These are phyloP conservation scores for Xylaria polymorpha DNA, from an alignment of 2,329 filamentous ascomycete genomes.

Conservation along the genomic window DNA sequence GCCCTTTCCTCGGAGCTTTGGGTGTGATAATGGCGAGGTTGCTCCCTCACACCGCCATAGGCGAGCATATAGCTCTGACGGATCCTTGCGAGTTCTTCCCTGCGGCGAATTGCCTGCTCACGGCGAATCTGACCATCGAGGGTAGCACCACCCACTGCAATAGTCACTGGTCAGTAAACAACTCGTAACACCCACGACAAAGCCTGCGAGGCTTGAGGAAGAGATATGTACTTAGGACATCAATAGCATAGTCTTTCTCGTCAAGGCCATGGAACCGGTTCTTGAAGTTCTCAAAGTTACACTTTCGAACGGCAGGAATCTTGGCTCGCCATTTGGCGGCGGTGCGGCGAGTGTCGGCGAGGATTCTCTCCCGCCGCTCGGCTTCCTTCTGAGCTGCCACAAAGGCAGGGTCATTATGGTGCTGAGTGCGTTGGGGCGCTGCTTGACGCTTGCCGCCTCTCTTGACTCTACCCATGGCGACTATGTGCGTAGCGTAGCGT, in stretches of 20 bases:
- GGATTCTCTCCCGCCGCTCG: slow-evolving; percentile 53
- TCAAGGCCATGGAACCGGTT: slow-evolving; percentile 54
- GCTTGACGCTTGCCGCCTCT: slow-evolving; percentile 12
- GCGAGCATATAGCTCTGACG: slow-evolving; percentile 49
- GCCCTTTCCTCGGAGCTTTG: slow-evolving; percentile 39
- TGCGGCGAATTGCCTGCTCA: slow-evolving; percentile 52
- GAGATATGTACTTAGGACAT: slow-evolving; percentile 49
- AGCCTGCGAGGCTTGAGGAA: background rate
- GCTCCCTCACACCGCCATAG: slow-evolving; percentile 36
- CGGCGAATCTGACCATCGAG: slow-evolving; percentile 55
- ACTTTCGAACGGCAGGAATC: slow-evolving; percentile 55
- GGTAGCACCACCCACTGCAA: slow-evolving; percentile 47
- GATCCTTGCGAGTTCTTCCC: slow-evolving; percentile 52
- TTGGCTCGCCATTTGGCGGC: slow-evolving; percentile 56
- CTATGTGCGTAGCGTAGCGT: background rate
- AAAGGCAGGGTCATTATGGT: slow-evolving; percentile 47
- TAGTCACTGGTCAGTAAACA: slow-evolving; percentile 1
- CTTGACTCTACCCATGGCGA: slow-evolving; percentile 34
- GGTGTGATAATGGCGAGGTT: slow-evolving; percentile 23
- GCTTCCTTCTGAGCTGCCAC: slow-evolving; percentile 52
- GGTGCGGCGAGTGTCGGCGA: slow-evolving; percentile 52
- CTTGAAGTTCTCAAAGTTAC: slow-evolving; percentile 59
- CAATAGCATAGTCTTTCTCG: slow-evolving; percentile 54
- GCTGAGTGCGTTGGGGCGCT: slow-evolving; percentile 28
- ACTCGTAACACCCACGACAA: background rate